These are phyloP conservation scores for Candida sanyiensis DNA, from an alignment of 805 yeast genomes.

Conservation along the genomic window DNA sequence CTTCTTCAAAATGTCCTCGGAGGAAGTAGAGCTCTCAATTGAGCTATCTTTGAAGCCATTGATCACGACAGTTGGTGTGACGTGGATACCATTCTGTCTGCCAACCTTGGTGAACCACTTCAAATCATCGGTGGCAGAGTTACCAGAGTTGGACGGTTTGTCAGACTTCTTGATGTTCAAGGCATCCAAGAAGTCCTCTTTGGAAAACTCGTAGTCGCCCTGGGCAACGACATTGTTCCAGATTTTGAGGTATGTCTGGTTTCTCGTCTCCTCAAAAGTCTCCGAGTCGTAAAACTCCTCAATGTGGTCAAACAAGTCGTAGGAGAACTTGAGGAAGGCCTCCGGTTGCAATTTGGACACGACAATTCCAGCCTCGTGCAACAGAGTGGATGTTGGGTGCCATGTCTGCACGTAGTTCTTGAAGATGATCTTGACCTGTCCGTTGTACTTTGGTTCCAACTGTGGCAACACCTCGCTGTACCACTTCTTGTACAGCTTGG, in stretches of 20 bases:
- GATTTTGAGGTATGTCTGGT: conserved; percentile 48
- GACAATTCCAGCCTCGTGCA: conserved; percentile 69
- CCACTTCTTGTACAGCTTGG: conserved; percentile 55
- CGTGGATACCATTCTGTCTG: conserved; percentile 74
- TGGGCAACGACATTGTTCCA: conserved; percentile 45
- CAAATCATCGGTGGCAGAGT: conserved; percentile 51
- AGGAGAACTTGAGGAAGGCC: conserved; percentile 52
- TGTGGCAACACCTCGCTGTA: conserved; percentile 47
- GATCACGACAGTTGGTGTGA: conserved; percentile 74
- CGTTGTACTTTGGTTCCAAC: conserved; percentile 40
- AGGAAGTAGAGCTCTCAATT: conserved; percentile 58
- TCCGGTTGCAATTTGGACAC: conserved; percentile 53
- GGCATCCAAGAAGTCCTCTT: conserved; percentile 29
- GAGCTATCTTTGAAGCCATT: conserved; percentile 57
- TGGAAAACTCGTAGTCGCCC: conserved; percentile 20
- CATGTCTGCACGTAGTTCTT: conserved; percentile 84
- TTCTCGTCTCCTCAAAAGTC: conserved; percentile 47
- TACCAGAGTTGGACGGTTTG: conserved; percentile 49
- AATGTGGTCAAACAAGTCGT: conserved; percentile 50
- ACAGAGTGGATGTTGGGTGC: conserved; percentile 70
- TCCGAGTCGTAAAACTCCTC: conserved; percentile 56
- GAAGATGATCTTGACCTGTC: conserved; percentile 53
- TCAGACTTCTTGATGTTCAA: conserved; percentile 23
- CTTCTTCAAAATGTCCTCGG: conserved; percentile 32
- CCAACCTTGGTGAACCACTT: conserved; percentile 70